phyloP scores from a whole-genome alignment of 2,329 filamentous ascomycete species.

The Apiospora sp. region DNA sequence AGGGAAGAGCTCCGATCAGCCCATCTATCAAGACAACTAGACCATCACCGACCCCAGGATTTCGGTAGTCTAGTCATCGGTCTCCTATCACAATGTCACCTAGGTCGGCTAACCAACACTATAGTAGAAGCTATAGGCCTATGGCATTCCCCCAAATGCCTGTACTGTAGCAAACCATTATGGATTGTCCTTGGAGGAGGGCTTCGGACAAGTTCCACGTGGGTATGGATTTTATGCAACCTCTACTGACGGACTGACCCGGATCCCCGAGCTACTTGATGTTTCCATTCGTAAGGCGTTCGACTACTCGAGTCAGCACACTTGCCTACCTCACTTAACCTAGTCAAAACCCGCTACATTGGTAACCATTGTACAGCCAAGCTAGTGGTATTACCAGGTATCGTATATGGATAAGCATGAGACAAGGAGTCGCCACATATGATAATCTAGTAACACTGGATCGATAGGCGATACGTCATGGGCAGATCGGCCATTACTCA shows the following conservation, averaged over 20 bases:
- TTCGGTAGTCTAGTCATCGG: background rate
- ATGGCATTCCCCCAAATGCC: background rate
- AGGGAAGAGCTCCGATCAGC: conserved; percentile 1
- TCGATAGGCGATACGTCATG: conserved; percentile 11
- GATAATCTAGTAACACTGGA: background rate
- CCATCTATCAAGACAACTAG: background rate
- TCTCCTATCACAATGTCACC: background rate
- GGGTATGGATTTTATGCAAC: conserved; percentile 5
- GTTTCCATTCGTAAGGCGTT: conserved; percentile 9
- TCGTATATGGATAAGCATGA: conserved; percentile 11
- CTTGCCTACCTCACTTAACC: background rate
- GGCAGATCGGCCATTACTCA: conserved; percentile 12
- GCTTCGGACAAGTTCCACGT: conserved; percentile 13
- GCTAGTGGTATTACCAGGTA: background rate
- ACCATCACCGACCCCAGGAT: conserved; percentile 7
- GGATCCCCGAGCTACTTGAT: background rate
- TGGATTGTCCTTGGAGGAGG: background rate
- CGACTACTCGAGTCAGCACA: conserved; percentile 7
- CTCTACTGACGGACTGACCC: conserved; percentile 1
- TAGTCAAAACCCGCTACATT: background rate
- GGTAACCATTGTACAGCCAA: background rate
- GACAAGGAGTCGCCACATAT: conserved; percentile 7
- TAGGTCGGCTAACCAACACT: background rate
- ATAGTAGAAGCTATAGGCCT: background rate
- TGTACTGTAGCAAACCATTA: background rate